Base-by-base conservation (phyloP, 164 flowering plant genomes). In the Santalum album region DNA sequence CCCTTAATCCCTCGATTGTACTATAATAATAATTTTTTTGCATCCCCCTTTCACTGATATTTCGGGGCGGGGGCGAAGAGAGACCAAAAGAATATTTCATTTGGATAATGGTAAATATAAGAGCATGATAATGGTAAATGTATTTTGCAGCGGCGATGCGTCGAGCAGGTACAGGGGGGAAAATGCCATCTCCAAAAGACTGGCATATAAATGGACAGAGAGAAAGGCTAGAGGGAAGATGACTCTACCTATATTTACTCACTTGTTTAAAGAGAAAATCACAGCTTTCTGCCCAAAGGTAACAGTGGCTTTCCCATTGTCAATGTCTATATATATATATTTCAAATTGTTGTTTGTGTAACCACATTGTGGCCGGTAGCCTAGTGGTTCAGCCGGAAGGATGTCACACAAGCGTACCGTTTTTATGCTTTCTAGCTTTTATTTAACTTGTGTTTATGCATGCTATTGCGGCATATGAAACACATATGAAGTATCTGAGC, bases 151-250 rank as follows among this genome's bases (percentile, higher is more conserved):
- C 68, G 57, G 63, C 73, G 63, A 64, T 74, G 71, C 84, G 88
- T 18, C 73, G 70, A 60, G 75, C 83, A 60, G 75, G 76, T 45
- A 71, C 54, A 19, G 77, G 67, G 34, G 71, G 68, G 21, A 82
- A 72, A 60, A 68, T 72, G 32, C 56, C 73, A 52, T 82, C 84
- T 48, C 84, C 84, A 20, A 75, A 72, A 44, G 81, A 82, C 53
- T 66, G 55, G 32, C 62, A 39, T 26, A 22, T 62, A 19, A 73
- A 61, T 59, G 64, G 72, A 38, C 67, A 57, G 38, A 73, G 73
- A 70, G 78, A 76, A 21, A 64, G 73, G 38, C 62, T 60, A 42
- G 51, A 55, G 47, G 42, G 76, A 48, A 76, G 73, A 65, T 79
- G 68, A 74, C 61, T 58, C 49, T 56, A 56, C 16, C 16, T 5